Evolutionary conservation across 129 eudicot species (phyloP).

Genomic region (Sambucus nigra): DNA sequence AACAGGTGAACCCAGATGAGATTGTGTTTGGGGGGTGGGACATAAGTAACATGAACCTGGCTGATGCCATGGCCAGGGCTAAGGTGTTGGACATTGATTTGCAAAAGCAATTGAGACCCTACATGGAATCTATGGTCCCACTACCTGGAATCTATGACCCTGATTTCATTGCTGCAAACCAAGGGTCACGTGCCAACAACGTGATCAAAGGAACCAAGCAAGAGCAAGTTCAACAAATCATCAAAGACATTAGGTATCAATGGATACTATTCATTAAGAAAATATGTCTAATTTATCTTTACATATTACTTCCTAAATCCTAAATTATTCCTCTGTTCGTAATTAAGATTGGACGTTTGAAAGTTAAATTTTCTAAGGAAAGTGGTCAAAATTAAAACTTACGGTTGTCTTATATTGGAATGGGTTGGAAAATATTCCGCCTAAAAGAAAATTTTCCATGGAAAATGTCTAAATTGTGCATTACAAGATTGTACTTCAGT

Average conservation of each 20-base stretch:
- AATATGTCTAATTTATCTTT: no score
- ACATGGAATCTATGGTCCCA: slow-evolving; percentile 99
- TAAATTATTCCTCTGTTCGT: no score
- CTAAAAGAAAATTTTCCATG: no score
- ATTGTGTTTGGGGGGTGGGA: slow-evolving; percentile 98
- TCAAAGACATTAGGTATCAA: slow-evolving; percentile 75
- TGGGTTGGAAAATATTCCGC: no score
- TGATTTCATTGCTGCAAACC: slow-evolving; percentile 98
- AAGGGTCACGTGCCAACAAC: slow-evolving; percentile 83
- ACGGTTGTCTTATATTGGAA: no score
- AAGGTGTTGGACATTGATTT: slow-evolving; percentile 89
- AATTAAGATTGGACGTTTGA: no score
- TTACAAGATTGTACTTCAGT: no score
- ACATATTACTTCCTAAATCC: neutral
- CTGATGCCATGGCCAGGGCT: slow-evolving; percentile 94
- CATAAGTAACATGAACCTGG: slow-evolving; percentile 86
- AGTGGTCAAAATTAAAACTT: no score
- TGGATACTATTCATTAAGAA: neutral
- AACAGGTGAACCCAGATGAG: slow-evolving; percentile 90
- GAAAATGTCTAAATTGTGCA: no score
- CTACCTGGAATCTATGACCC: slow-evolving; percentile 95
- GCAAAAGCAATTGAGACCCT: slow-evolving; percentile 93
- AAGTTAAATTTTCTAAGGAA: no score
- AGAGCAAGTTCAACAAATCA: slow-evolving; percentile 66
- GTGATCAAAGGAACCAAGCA: slow-evolving; percentile 87